These are phyloP conservation scores for Penicillium sp. DNA, from an alignment of 2,329 filamentous ascomycete species.

Conservation along the genomic window DNA sequence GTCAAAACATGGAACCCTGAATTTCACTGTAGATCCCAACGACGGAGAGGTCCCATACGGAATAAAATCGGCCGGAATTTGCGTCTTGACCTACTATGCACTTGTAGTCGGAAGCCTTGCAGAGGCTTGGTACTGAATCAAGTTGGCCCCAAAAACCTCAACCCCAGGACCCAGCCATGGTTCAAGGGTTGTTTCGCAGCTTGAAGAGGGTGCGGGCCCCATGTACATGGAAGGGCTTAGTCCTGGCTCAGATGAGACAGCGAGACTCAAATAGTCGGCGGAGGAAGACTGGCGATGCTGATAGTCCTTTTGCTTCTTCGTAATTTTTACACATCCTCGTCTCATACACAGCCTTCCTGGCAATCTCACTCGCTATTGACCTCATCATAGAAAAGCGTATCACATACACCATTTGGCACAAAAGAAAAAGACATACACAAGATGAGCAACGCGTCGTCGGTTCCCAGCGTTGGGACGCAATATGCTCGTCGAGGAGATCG, in stretches of 20 bases:
- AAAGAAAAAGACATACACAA: not conserved
- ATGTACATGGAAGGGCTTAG: slow-evolving; percentile 4
- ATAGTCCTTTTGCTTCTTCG: not conserved
- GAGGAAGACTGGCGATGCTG: not conserved
- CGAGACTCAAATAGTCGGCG: slow-evolving; percentile 1
- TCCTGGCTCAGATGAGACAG: not conserved
- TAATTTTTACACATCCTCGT: not conserved
- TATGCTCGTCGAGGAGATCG: slow-evolving; percentile 28
- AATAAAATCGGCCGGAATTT: not conserved
- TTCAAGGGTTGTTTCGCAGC: not conserved
- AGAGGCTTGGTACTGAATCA: slow-evolving; percentile 11
- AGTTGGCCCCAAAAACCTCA: not conserved
- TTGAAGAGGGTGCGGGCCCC: not conserved
- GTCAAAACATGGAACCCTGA: not conserved
- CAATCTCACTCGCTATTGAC: not conserved
- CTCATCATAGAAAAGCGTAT: not conserved
- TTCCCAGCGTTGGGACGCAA: not conserved
- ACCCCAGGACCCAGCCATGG: slow-evolving; percentile 9
- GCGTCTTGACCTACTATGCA: not conserved
- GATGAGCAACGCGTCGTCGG: slow-evolving; percentile 3
- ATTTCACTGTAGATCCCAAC: not conserved
- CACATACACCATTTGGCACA: not conserved
- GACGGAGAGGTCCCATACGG: not conserved
- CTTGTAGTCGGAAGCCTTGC: not conserved
- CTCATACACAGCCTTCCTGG: slow-evolving; percentile 3